These are phyloP conservation scores for Mariannaea sp. DNA, from an alignment of 2,329 filamentous ascomycete species.

Conservation along the genomic window DNA sequence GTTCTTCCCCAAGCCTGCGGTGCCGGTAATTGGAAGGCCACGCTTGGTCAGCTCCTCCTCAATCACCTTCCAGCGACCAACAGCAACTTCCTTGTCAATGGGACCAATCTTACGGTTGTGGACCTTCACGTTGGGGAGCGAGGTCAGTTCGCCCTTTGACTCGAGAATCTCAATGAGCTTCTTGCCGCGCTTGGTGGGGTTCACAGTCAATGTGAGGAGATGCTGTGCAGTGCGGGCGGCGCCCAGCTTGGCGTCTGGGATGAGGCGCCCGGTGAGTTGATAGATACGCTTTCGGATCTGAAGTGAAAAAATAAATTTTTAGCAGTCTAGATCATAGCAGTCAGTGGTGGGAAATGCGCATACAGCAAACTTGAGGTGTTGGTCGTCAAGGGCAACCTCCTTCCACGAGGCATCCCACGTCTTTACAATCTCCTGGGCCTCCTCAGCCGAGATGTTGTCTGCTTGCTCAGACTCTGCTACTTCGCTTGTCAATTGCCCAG, in stretches of 20 bases:
- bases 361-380: constrained; percentile 76
- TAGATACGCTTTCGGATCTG: constrained; percentile 81
- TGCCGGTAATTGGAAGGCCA: constrained; percentile 62
- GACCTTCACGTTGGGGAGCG: constrained; percentile 73
- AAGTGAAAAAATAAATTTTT: constrained; percentile 17
- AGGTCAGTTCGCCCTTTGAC: constrained; percentile 49
- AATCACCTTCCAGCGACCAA: constrained; percentile 82
- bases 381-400: constrained; percentile 59
- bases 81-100: constrained; percentile 70
- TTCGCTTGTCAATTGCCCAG: constrained; percentile 41
- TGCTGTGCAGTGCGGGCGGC: constrained; percentile 58
- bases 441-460: constrained; percentile 41
- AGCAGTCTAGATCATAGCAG: constrained; percentile 1
- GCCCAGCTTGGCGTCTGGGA: constrained; percentile 72
- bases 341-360: constrained; percentile 40
- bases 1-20: constrained; percentile 45
- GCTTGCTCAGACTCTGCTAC: constrained; percentile 31
- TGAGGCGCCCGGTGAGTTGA: constrained; percentile 77
- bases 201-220: constrained; percentile 59
- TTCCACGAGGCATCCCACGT: constrained; percentile 63
- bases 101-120: constrained; percentile 67
- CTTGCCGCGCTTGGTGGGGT: constrained; percentile 59
- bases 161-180: constrained; percentile 68
- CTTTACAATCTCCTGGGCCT: constrained; percentile 50
- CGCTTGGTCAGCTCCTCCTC: constrained; percentile 69